Evolutionary conservation across 768 basidiomycete species (phyloP).

Genomic region (Porpolomopsis calyptriformis): DNA sequence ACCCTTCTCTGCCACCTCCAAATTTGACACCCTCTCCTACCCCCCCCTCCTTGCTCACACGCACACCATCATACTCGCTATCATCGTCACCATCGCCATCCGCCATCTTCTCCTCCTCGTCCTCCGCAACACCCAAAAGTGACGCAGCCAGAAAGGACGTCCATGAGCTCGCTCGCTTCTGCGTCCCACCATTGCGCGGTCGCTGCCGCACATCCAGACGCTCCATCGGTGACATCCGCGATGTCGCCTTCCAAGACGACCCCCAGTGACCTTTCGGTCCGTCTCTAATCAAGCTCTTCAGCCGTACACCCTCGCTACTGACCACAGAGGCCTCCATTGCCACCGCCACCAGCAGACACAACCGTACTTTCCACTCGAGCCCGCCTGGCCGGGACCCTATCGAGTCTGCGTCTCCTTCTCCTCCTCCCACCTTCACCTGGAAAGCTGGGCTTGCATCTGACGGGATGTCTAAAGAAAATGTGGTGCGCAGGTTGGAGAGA

Average conservation of each 20-base stretch:
- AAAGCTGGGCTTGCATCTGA: slow-evolving; percentile 87
- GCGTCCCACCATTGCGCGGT: slow-evolving; percentile 12
- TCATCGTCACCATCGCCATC: slow-evolving; percentile 19
- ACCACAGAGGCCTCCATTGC: slow-evolving; percentile 35
- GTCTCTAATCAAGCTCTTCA: slow-evolving; percentile 46
- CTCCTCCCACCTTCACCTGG: slow-evolving; percentile 43
- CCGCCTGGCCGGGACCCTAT: slow-evolving; percentile 42
- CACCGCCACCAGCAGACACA: slow-evolving; percentile 78
- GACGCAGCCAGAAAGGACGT: slow-evolving; percentile 28
- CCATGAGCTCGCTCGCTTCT: slow-evolving; percentile 24
- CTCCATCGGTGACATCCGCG: slow-evolving; percentile 51
- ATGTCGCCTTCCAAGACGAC: slow-evolving; percentile 49
- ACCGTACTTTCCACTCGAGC: slow-evolving; percentile 79
- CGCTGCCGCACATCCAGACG: slow-evolving; percentile 22
- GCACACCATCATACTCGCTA: slow-evolving; percentile 38
- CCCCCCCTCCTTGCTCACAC: slow-evolving; percentile 35
- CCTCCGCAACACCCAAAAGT: slow-evolving; percentile 28
- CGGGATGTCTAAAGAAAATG: slow-evolving; percentile 87
- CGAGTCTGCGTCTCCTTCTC: slow-evolving; percentile 11
- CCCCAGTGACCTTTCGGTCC: slow-evolving; percentile 65
- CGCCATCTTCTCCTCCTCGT: slow-evolving; percentile 45
- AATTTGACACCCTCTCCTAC: slow-evolving; percentile 43
- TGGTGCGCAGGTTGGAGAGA: slow-evolving; percentile 59
- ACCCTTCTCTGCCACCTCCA: slow-evolving; percentile 47
- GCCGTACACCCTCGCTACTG: slow-evolving; percentile 40